A percentile compares a stretch with the other conserved stretches of the same genome.
Conservation (phyloP, 768 basidiomycete species). For the Piloderma croceum region DNA sequence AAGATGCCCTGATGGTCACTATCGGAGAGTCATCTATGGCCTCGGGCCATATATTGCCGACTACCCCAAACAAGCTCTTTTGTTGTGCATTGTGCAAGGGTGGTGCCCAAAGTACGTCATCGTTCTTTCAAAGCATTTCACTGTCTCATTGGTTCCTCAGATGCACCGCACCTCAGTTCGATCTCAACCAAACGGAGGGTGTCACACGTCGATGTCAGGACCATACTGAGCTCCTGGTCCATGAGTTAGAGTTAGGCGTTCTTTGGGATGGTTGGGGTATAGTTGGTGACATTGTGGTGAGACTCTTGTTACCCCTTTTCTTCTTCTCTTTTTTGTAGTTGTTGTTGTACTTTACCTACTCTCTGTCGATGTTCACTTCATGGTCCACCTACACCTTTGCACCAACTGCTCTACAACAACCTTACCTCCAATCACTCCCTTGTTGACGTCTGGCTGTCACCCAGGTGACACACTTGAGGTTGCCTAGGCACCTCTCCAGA, state of each 20-base stretch:
- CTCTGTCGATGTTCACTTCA: too few relatives aligned
- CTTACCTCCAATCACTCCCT: too few relatives aligned
- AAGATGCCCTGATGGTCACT: slow-evolving; percentile 24
- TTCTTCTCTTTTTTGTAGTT: too few relatives aligned
- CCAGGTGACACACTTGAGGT: too few relatives aligned
- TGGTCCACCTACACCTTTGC: too few relatives aligned
- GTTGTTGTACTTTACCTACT: slow-evolving; percentile 20
- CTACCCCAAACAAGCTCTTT: slow-evolving; percentile 18
- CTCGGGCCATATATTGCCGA: slow-evolving; percentile 17
- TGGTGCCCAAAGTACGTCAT: slow-evolving; percentile 16
- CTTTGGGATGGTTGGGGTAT: slow-evolving; percentile 32
- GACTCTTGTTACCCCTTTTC: too few relatives aligned
- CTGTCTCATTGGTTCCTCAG: too few relatives aligned
- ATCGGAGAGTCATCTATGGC: slow-evolving; percentile 15
- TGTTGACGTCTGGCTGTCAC: too few relatives aligned
- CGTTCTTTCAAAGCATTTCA: too few relatives aligned
- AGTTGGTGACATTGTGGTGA: slow-evolving; percentile 26
- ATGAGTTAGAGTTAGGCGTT: slow-evolving; percentile 11
- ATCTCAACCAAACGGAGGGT: slow-evolving; percentile 20
- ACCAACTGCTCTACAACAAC: too few relatives aligned
- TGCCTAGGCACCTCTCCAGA: too few relatives aligned
- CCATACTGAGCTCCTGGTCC: slow-evolving; percentile 17
- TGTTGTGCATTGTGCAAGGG: slow-evolving; percentile 12
- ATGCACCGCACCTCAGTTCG: slow-evolving; percentile 16
- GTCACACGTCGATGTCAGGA: slow-evolving; percentile 12